phyloP scores from a whole-genome alignment of 2,329 filamentous ascomycete genomes.

The Ceratocystis ficicola region DNA sequence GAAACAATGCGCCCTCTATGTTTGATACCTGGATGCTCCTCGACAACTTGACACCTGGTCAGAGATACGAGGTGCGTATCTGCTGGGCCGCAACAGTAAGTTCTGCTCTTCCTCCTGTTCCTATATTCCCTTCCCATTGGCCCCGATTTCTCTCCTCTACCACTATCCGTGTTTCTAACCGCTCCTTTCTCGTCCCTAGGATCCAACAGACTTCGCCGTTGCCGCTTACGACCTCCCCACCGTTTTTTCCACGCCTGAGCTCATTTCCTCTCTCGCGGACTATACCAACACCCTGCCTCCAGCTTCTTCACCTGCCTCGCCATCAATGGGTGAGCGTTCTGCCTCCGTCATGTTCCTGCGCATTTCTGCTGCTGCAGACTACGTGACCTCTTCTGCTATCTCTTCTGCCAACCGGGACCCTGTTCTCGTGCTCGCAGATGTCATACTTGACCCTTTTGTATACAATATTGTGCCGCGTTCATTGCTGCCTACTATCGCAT shows the following conservation, averaged over 20 bases:
- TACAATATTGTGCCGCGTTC: constrained; percentile 69
- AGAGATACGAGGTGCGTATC: constrained; percentile 79
- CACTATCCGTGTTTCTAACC: neutral
- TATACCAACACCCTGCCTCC: constrained; percentile 37
- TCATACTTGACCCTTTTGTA: constrained; percentile 77
- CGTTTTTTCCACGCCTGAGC: constrained; percentile 48
- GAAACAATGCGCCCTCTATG: constrained; percentile 38
- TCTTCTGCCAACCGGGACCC: too few species aligned
- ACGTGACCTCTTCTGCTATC: constrained; percentile 48
- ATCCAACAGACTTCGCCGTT: constrained; percentile 72
- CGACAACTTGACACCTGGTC: constrained; percentile 52
- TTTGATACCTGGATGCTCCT: constrained; percentile 68
- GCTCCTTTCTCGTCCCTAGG: constrained; percentile 39
- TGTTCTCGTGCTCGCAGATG: constrained; percentile 54
- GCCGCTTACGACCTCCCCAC: constrained; percentile 49
- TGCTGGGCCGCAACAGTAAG: constrained; percentile 90
- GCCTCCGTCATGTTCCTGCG: constrained; percentile 56
- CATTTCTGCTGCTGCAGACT: constrained; percentile 67
- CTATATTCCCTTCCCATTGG: neutral
- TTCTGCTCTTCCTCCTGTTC: constrained; percentile 23
- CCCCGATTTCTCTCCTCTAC: neutral
- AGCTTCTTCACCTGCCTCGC: neutral
- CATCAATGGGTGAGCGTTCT: constrained; percentile 22
- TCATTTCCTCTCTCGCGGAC: constrained; percentile 52
- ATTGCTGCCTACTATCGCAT: constrained; percentile 57